phyloP scores from a whole-genome alignment of 768 basidiomycete genomes.

The Termitomyces sp. region DNA sequence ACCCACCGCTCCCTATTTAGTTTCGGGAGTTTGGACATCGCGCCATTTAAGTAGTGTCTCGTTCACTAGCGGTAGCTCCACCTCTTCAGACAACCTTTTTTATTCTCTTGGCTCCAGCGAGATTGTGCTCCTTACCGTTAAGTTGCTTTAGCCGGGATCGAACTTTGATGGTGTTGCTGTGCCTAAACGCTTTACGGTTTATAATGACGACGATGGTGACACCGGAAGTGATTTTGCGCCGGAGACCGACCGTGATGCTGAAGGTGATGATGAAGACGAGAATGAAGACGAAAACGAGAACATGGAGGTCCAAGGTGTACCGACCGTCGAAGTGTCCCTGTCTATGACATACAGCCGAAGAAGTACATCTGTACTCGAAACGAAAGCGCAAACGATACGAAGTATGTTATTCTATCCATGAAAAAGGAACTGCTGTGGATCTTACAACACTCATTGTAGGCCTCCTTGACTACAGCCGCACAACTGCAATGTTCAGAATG shows the following conservation, averaged over 20 bases:
- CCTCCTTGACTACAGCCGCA: constrained; percentile 72
- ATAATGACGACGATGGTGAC: constrained; percentile 24
- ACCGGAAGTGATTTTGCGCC: constrained; percentile 55
- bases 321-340: constrained; percentile 10
- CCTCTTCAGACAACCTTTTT: no score
- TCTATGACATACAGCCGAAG: constrained; percentile 12
- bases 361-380: constrained; percentile 15
- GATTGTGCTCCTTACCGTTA: no score
- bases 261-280: constrained; percentile 18
- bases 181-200: constrained; percentile 27
- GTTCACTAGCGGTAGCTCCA: no score
- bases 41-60: no score
- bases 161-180: constrained; percentile 30
- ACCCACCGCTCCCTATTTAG: no score
- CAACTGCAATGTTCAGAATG: constrained; percentile 74
- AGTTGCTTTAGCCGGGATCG: constrained; percentile 27
- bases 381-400: constrained; percentile 23
- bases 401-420: constrained; percentile 15
- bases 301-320: constrained; percentile 19
- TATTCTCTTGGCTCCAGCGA: no score
- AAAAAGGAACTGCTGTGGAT: constrained; percentile 1
- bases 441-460: constrained; percentile 1
- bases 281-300: constrained; percentile 20
- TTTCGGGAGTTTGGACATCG: no score
- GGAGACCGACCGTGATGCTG: constrained; percentile 12